Evolutionary conservation across 345 rosid species (phyloP).

Genomic region (Hypericum androsaemum): DNA sequence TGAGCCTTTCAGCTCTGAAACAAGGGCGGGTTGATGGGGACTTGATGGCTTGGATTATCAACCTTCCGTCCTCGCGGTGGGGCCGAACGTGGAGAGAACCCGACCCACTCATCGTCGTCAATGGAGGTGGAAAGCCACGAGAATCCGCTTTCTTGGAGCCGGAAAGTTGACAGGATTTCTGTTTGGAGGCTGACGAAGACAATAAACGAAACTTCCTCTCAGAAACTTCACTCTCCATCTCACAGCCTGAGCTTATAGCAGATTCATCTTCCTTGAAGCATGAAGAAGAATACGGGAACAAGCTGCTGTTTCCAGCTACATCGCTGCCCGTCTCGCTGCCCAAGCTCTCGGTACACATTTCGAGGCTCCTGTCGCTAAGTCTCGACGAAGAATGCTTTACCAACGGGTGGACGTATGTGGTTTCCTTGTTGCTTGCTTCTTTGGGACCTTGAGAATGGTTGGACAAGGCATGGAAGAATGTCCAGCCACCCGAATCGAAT

Average conservation of each 20-base stretch:
- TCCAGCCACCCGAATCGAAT: background rate
- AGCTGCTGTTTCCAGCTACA: background rate
- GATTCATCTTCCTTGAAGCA: no score
- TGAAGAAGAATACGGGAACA: no score
- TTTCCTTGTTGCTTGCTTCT: background rate
- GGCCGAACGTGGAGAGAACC: background rate
- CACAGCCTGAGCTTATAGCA: no score
- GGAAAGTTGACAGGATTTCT: background rate
- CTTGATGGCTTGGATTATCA: conserved; percentile 1
- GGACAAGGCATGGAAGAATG: conserved; percentile 1
- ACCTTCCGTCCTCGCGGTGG: conserved; percentile 3
- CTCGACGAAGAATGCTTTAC: background rate
- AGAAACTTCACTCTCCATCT: no score
- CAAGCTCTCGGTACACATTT: conserved; percentile 5
- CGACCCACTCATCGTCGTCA: conserved; percentile 7
- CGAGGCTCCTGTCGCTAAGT: conserved; percentile 5
- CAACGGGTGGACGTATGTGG: background rate
- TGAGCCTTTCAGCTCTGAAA: conserved; percentile 1
- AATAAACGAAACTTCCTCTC: no score
- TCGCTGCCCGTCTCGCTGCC: conserved; percentile 1
- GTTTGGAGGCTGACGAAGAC: no score
- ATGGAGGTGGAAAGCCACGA: conserved; percentile 4
- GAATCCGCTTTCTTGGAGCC: background rate
- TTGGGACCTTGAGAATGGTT: background rate
- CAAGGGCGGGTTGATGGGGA: background rate